phyloP scores from a whole-genome alignment of 2,329 filamentous ascomycete genomes.

The Diaporthe sp. region DNA sequence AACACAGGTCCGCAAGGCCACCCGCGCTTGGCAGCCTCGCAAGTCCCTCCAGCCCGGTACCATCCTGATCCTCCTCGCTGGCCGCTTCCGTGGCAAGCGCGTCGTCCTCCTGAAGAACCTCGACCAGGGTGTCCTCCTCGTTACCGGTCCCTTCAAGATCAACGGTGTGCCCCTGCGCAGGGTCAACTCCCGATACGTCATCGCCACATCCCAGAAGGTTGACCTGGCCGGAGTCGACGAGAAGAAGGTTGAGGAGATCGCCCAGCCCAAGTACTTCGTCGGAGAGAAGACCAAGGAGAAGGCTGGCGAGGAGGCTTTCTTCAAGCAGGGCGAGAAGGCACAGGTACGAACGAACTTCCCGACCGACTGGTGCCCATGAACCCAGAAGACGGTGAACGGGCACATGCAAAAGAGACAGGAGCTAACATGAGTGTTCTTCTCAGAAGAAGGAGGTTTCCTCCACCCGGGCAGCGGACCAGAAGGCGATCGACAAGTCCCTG shows the following conservation, averaged over 20 bases:
- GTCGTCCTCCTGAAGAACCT: conserved; percentile 99
- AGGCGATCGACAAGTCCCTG: conserved; percentile 97
- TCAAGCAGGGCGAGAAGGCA: conserved; percentile 98
- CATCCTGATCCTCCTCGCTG: conserved; percentile 98
- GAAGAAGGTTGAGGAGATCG: conserved; percentile 87
- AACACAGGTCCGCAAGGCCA: conserved; percentile 89
- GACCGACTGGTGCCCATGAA: neutral
- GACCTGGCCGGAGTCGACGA: conserved; percentile 88
- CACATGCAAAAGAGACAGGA: neutral
- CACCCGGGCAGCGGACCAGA: conserved; percentile 96
- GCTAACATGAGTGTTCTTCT: conserved; percentile 56
- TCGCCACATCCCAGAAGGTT: conserved; percentile 89
- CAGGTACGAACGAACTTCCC: conserved; percentile 61
- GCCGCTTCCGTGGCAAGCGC: conserved; percentile 99
- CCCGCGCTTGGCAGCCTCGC: conserved; percentile 89
- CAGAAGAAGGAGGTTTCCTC: conserved; percentile 98
- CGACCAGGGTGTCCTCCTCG: conserved; percentile 96
- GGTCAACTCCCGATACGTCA: conserved; percentile 94
- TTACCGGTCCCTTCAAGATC: conserved; percentile 99
- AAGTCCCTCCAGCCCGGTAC: conserved; percentile 92
- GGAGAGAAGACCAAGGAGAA: conserved; percentile 96
- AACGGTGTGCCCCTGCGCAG: conserved; percentile 98
- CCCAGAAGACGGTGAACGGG: neutral
- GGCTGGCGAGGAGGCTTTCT: conserved; percentile 98
- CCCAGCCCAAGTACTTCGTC: conserved; percentile 91